Base-by-base conservation (phyloP, 108 stramenopile genomes). In the Phaeodactylum tricornutum region DNA sequence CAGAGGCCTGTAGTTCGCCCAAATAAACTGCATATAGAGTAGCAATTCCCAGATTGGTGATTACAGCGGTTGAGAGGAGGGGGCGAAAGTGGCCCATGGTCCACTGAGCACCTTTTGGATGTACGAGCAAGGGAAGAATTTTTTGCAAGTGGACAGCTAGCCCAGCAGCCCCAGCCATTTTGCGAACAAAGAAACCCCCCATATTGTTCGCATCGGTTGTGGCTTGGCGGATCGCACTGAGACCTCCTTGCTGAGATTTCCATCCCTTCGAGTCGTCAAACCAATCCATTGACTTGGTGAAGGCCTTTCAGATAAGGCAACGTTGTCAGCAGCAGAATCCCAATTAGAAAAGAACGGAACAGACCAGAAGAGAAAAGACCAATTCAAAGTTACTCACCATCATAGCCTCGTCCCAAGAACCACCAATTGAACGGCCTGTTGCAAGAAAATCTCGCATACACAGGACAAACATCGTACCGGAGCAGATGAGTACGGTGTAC, bases 131-230 rank as follows among this genome's bases (percentile, higher is more conserved):
- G 0, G 89, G 80, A 53, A 77, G 50, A 1, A 91, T 24, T 52
- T 91, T 91, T 29, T 83, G 70, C n/a, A 76, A 50, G 25, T 91
- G 89, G n/a, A 74, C 66, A 19, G 68, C 77, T 45, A 81, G 20
- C 16, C 46, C 62, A 1, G 84, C 89, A 4, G 74, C 89, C 14
- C 84, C 89, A 14, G 62, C 75, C 47, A 91, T 20, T 61, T 91
- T 91, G 7, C 82, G 79, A 22, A 86, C 66, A 57, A 82, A 91
- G 0, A 91, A 57, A 19, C 84, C 82, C 19, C 89, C 89, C 89
- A 91, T 91, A 45, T 91, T 79, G 61, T 91, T 91, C 31, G 62
- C 80, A 57, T 91, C 89, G 4, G 89, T 84, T 15, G 84, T 84
- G 7, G 75, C 59, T 21, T 59, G 48, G 2, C 64, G 59, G 53